A percentile compares a stretch with the other conserved stretches of the same genome.
Evolutionary conservation across 2,329 filamentous ascomycete species (phyloP).

Genomic region (Gaeumannomyces sp.): DNA sequence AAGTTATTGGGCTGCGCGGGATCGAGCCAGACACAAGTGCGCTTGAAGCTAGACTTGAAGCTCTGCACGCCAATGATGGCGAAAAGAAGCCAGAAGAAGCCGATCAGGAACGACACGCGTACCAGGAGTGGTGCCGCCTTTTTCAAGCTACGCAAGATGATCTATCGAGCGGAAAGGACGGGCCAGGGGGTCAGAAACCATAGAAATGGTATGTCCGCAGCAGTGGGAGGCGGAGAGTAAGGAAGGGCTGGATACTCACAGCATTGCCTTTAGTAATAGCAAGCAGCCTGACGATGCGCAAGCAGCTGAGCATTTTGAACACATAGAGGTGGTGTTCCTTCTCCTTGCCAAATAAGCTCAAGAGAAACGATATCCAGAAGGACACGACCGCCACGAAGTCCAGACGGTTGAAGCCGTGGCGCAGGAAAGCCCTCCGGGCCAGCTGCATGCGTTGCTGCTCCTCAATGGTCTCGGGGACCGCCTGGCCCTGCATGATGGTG

Average conservation of each 20-base stretch:
- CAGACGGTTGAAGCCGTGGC: constrained; percentile 91
- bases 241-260: constrained; percentile 46
- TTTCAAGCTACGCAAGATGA: constrained; percentile 91
- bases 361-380: constrained; percentile 83
- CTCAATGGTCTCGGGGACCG: constrained; percentile 56
- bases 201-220: background rate
- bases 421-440: constrained; percentile 83
- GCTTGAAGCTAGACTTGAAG: constrained; percentile 78
- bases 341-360: constrained; percentile 67
- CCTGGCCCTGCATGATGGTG: constrained; percentile 64
- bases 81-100: constrained; percentile 97
- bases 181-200: background rate
- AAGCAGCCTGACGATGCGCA: constrained; percentile 86
- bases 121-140: constrained; percentile 88
- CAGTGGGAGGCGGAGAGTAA: no score
- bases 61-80: constrained; percentile 95
- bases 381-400: constrained; percentile 93
- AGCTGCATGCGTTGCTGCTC: constrained; percentile 80
- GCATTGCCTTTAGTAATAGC: constrained; percentile 90
- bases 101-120: constrained; percentile 87
- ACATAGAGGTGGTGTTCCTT: constrained; percentile 68
- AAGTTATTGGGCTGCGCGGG: constrained; percentile 50
- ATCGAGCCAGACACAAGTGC: constrained; percentile 73
- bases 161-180: constrained; percentile 38
- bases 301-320: constrained; percentile 93